Conservation (phyloP, 2,329 filamentous ascomycete genomes). For the Pseudogymnoascus sp. region DNA sequence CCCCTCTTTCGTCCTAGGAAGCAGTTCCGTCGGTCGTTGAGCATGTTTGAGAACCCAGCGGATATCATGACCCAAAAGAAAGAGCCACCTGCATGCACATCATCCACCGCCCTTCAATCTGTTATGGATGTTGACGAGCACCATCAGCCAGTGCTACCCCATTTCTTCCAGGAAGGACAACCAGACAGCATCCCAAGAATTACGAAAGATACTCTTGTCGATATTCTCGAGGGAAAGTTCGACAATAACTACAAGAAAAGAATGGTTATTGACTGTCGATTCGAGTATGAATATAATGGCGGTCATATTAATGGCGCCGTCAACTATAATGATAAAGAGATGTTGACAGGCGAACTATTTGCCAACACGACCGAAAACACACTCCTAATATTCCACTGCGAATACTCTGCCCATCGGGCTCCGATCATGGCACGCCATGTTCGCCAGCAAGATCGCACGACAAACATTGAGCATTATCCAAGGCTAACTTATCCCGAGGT, state of each 20-base stretch:
- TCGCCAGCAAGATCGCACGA: slow-evolving; percentile 76
- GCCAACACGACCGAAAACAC: slow-evolving; percentile 55
- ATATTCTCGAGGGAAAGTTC: slow-evolving; percentile 83
- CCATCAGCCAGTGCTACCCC: slow-evolving; percentile 68
- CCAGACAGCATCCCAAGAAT: slow-evolving; percentile 86
- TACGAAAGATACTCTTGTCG: slow-evolving; percentile 69
- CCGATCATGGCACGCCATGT: slow-evolving; percentile 94
- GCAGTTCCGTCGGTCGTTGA: slow-evolving; percentile 83
- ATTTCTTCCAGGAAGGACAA: slow-evolving; percentile 73
- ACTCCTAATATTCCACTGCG: slow-evolving; percentile 89
- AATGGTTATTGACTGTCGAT: slow-evolving; percentile 90
- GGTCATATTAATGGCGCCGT: slow-evolving; percentile 89
- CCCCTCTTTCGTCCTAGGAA: slow-evolving; percentile 72
- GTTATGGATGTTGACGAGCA: slow-evolving; percentile 79
- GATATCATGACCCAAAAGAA: slow-evolving; percentile 80
- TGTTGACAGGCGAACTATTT: slow-evolving; percentile 74
- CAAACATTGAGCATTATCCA: slow-evolving; percentile 82
- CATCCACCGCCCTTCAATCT: slow-evolving; percentile 56
- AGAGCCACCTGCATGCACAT: slow-evolving; percentile 35
- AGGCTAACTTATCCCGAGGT: slow-evolving; percentile 90
- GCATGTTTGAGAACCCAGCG: slow-evolving; percentile 93
- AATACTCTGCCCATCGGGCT: slow-evolving; percentile 94
- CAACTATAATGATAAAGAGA: slow-evolving; percentile 96
- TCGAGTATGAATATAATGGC: slow-evolving; percentile 97
- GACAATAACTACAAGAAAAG: slow-evolving; percentile 69